Evolutionary conservation across 1,284 basidiomycete genomes (phyloP), one percentile per base, ranked within the genome.

Genomic region (Vanrija sp.): DNA sequence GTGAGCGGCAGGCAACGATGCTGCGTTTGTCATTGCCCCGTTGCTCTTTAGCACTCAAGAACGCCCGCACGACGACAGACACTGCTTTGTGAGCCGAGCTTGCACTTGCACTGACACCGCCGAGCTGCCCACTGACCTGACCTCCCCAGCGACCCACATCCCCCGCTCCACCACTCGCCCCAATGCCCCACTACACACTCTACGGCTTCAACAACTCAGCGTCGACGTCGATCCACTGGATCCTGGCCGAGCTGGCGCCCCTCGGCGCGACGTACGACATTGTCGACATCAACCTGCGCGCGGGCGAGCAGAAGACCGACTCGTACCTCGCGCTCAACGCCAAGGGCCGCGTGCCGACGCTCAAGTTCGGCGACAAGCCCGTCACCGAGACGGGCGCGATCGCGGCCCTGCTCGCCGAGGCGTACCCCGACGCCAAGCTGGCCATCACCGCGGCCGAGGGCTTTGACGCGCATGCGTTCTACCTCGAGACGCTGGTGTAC

Each of bases 361-460:
- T 67, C 15, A 38, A 61, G 5, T 38, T 52, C 6, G 49, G 51
- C 43, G 26, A 54, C 16, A 46, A 49, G 28, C 45, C 45, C 15
- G 28, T 65, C 12, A 61, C 60, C 21, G 65, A 67, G 58, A 54
- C 62, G 7, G 55, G 52, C 12, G 65, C 65, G 2, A 60, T 55
- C 18, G 57, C 61, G 0, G 42, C 61, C 14, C 43, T 62, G 23
- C 57, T 67, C 14, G 57, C 55, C 26, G 63, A 65, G 29, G 38
- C 40, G 39, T 61, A 62, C 49, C 52, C 54, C 1, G 50, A 38
- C 29, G 55, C 55, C 3, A 21, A 43, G 12, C 54, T 63, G 43
- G 51, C 57, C 8, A 59, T 61, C 0, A 14, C 46, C 0, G 6
- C 43, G 10, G 53, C 38, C n/a, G 42, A 49, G 5, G 43, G 56